Conservation (phyloP, 164 flowering plant genomes). For the Macadamia tetraphylla region DNA sequence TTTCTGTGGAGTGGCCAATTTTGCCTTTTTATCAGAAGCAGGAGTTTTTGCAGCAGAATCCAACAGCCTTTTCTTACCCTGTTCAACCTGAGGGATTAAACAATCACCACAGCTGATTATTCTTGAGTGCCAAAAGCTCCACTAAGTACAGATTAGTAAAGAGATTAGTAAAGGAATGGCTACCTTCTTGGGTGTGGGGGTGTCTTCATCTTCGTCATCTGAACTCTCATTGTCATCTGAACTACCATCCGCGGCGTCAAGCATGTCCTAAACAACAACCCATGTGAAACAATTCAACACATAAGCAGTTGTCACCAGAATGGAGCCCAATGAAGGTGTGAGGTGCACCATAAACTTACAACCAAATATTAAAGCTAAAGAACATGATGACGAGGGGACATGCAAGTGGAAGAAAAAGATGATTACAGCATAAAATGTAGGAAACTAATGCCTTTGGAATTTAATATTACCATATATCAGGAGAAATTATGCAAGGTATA, state of each 20-base stretch:
- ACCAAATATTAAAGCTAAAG: too few species aligned
- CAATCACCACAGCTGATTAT: not conserved
- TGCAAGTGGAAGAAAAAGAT: too few species aligned
- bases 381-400: too few species aligned
- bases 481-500: too few species aligned
- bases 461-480: too few species aligned
- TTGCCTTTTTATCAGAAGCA: constrained; percentile 56
- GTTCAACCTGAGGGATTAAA: constrained; percentile 24
- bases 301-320: too few species aligned
- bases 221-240: constrained; percentile 28
- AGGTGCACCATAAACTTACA: too few species aligned
- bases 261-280: constrained; percentile 15
- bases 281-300: not conserved
- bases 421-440: too few species aligned
- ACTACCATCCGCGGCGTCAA: constrained; percentile 11
- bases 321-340: too few species aligned
- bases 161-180: not conserved
- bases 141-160: not conserved
- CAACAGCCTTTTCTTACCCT: constrained; percentile 52
- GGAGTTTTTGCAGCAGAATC: constrained; percentile 45
- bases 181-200: constrained; percentile 63
- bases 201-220: constrained; percentile 42
- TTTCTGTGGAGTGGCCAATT: constrained; percentile 59
- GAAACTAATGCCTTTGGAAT: too few species aligned
- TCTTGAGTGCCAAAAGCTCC: not conserved